Evolutionary conservation across 495 filamentous ascomycete genomes (phyloP).

Genomic region (Apiosordaria backusii): DNA sequence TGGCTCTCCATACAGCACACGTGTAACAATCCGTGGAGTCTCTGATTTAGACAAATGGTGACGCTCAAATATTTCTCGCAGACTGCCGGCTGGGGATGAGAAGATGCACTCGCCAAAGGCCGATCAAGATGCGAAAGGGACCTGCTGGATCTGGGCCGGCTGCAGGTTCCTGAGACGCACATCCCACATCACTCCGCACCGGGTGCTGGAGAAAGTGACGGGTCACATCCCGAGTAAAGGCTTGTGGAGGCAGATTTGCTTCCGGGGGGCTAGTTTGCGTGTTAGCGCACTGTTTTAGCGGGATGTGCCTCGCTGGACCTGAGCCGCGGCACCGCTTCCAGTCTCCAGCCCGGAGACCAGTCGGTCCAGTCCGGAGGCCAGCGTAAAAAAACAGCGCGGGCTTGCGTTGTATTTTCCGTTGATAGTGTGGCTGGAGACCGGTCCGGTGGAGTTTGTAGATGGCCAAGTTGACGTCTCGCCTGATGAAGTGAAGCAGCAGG

Average conservation of each 20-base stretch:
- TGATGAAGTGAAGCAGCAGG: not conserved
- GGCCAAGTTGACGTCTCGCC: no score
- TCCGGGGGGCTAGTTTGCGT: not conserved
- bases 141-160: conserved; percentile 1
- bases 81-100: not conserved
- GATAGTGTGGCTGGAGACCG: not conserved
- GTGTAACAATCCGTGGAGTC: not conserved
- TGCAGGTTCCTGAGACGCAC: not conserved
- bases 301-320: not conserved
- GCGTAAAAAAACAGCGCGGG: not conserved
- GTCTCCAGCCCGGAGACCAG: not conserved
- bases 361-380: not conserved
- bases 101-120: not conserved
- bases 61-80: not conserved
- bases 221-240: not conserved
- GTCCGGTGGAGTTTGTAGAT: not conserved
- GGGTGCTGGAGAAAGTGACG: not conserved
- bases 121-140: not conserved
- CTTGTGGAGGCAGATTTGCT: not conserved
- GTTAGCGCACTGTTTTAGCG: conserved; percentile 1
- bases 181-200: not conserved
- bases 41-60: not conserved
- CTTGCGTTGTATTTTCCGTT: not conserved
- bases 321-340: not conserved
- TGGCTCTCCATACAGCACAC: not conserved